Evolutionary conservation across 495 filamentous ascomycete genomes (phyloP).

Genomic region (Aspergillus incahuasiensis): DNA sequence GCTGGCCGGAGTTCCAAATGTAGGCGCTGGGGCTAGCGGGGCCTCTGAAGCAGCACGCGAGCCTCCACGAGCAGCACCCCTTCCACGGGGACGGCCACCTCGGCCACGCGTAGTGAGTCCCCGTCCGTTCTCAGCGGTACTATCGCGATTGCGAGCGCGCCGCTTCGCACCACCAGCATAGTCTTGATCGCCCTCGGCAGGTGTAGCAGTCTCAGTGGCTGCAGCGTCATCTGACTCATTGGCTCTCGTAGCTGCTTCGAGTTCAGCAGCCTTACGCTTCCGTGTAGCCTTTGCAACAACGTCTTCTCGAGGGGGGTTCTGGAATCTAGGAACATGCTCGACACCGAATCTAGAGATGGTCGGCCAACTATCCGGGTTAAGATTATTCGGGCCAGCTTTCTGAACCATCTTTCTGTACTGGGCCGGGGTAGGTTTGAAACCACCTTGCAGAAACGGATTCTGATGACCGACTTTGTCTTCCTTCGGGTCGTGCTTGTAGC

Average conservation of each 20-base stretch:
- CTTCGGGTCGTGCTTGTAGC: constrained; percentile 36
- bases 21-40: constrained; percentile 12
- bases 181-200: constrained; percentile 31
- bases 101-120: constrained; percentile 40
- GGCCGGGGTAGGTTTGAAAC: constrained; percentile 41
- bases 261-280: constrained; percentile 42
- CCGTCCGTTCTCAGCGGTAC: constrained; percentile 14
- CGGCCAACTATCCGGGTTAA: constrained; percentile 39
- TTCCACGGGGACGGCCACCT: constrained; percentile 48
- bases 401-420: constrained; percentile 36
- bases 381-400: constrained; percentile 29
- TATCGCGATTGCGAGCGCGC: constrained; percentile 32
- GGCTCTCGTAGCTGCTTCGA: constrained; percentile 28
- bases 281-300: constrained; percentile 47
- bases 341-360: constrained; percentile 29
- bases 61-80: constrained; percentile 36
- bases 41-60: constrained; percentile 25
- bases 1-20: not conserved
- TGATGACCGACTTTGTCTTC: constrained; percentile 27
- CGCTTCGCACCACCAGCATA: constrained; percentile 24
- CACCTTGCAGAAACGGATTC: constrained; percentile 40
- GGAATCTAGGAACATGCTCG: constrained; percentile 33
- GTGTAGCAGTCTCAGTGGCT: constrained; percentile 23
- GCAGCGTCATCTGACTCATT: constrained; percentile 30
- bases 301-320: constrained; percentile 49